Conservation (phyloP, 768 basidiomycete species). For the Lactarius tabidus region DNA sequence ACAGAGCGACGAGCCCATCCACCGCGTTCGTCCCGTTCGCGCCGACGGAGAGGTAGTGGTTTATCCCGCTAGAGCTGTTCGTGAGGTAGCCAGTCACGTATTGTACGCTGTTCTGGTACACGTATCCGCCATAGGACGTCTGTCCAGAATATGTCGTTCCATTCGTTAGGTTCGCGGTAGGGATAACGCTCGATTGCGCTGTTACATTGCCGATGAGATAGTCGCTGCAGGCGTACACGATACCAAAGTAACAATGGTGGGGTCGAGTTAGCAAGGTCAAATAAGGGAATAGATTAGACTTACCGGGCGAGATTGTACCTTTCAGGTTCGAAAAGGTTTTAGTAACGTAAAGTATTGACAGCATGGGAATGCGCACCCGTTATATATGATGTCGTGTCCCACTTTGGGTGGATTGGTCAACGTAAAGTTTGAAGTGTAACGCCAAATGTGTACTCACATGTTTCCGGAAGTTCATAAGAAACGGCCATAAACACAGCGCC, state of each 20-base stretch:
- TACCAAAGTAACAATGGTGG: background rate
- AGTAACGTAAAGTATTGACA: background rate
- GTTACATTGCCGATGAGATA: constrained; percentile 86
- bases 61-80: constrained; percentile 66
- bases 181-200: constrained; percentile 38
- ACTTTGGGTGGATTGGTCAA: constrained; percentile 33
- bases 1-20: constrained; percentile 80
- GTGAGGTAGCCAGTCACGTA: constrained; percentile 70
- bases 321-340: background rate
- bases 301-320: constrained; percentile 75
- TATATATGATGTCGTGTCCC: constrained; percentile 64
- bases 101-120: constrained; percentile 62
- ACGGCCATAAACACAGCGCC: constrained; percentile 72
- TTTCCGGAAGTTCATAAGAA: constrained; percentile 68
- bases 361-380: constrained; percentile 47
- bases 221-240: constrained; percentile 45
- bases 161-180: constrained; percentile 50
- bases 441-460: constrained; percentile 38
- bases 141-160: constrained; percentile 56
- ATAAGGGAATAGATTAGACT: constrained; percentile 19
- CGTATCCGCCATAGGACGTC: constrained; percentile 62
- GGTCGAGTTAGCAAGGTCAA: background rate
- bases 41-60: constrained; percentile 57
- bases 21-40: constrained; percentile 53
- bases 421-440: background rate